phyloP scores from a whole-genome alignment of 371 early-diverging fungal species.

The Mucor lusitanicus region DNA sequence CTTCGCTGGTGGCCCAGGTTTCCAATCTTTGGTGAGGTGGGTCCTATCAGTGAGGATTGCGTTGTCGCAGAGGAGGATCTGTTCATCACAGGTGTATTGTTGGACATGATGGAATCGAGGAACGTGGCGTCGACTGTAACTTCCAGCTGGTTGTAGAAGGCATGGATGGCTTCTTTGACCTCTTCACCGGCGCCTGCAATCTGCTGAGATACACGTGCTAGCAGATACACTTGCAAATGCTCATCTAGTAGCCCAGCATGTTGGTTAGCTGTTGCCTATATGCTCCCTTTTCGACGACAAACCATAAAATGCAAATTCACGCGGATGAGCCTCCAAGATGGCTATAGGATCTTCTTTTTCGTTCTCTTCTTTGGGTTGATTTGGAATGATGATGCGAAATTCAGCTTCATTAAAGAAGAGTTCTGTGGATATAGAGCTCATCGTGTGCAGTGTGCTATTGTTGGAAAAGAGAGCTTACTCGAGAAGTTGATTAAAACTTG shows the following conservation, averaged over 20 bases:
- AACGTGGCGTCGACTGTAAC: conserved; percentile 64
- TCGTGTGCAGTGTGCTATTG: not conserved
- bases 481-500: not conserved
- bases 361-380: conserved; percentile 28
- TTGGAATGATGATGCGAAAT: conserved; percentile 72
- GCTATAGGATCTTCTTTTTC: conserved; percentile 17
- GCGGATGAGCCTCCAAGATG: conserved; percentile 27
- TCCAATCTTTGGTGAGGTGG: conserved; percentile 35
- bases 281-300: not conserved
- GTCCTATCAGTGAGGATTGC: conserved; percentile 27
- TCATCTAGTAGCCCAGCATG: conserved; percentile 29
- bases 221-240: conserved; percentile 40
- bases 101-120: conserved; percentile 28
- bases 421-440: conserved; percentile 32
- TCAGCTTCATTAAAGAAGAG: conserved; percentile 58
- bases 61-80: conserved; percentile 22
- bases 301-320: conserved; percentile 50
- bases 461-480: not conserved
- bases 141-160: conserved; percentile 58
- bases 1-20: conserved; percentile 7
- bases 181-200: conserved; percentile 37
- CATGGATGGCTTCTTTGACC: conserved; percentile 28
- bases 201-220: conserved; percentile 30
- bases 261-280: not conserved
- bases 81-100: conserved; percentile 11